Conservation (phyloP, 1,284 basidiomycete species). For the Athelia psychrophila region DNA sequence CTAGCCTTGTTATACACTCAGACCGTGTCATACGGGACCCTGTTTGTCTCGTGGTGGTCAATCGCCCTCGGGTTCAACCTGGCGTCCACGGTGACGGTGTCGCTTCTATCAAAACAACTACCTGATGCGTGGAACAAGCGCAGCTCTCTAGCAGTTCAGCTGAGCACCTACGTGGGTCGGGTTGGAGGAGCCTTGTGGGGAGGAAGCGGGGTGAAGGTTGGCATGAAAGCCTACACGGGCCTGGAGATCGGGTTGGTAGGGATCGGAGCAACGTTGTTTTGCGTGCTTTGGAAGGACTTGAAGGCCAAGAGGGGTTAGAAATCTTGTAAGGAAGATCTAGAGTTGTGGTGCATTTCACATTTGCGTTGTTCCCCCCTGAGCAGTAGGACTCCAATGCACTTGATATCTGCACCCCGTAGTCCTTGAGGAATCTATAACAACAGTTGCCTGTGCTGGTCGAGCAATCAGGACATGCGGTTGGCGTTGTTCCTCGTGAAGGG, state of each 20-base stretch:
- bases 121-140: slow-evolving; percentile 58
- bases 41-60: slow-evolving; percentile 66
- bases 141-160: slow-evolving; percentile 60
- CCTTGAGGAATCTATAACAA: too few species aligned
- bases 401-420: too few species aligned
- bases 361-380: too few species aligned
- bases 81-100: slow-evolving; percentile 63
- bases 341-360: too few species aligned
- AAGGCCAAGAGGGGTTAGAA: slow-evolving; percentile 64
- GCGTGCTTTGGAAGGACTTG: slow-evolving; percentile 56
- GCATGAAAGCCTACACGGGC: slow-evolving; percentile 62
- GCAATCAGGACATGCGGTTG: too few species aligned
- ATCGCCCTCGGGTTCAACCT: slow-evolving; percentile 71
- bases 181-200: slow-evolving; percentile 67
- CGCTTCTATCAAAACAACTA: slow-evolving; percentile 64
- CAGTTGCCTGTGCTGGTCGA: too few species aligned
- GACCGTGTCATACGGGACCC: slow-evolving; percentile 43
- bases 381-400: too few species aligned
- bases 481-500: too few species aligned
- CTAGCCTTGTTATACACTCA: slow-evolving; percentile 40
- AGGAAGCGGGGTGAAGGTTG: slow-evolving; percentile 60
- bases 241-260: slow-evolving; percentile 61
- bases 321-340: too few species aligned
- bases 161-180: slow-evolving; percentile 62
- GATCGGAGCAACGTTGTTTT: slow-evolving; percentile 52